A percentile compares a stretch with the other conserved stretches of the same genome.
Evolutionary conservation across 768 basidiomycete genomes (phyloP).

Genomic region (Lentinula sp.): DNA sequence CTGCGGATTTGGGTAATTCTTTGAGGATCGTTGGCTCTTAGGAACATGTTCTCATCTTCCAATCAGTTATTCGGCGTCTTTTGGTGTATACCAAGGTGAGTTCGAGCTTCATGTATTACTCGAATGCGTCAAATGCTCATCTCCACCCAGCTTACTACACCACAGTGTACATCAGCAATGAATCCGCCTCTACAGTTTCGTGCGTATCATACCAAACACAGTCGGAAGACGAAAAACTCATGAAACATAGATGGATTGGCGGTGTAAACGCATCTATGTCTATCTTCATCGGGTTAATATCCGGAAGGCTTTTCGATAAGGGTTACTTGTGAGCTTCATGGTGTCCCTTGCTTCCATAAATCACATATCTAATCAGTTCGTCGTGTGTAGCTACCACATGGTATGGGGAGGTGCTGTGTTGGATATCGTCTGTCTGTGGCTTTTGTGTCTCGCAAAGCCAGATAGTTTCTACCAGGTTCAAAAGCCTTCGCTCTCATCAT

Average conservation of each 20-base stretch:
- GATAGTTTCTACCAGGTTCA: conserved; percentile 38
- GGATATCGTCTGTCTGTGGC: conserved; percentile 28
- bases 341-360: neutral
- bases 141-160: conserved; percentile 31
- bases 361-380: neutral
- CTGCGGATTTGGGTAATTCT: conserved; percentile 26
- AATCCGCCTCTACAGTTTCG: conserved; percentile 33
- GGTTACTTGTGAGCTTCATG: conserved; percentile 37
- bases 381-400: neutral
- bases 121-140: neutral
- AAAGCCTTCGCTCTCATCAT: neutral
- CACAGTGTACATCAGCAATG: conserved; percentile 26
- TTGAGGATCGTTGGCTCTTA: neutral
- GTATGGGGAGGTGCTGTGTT: conserved; percentile 2
- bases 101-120: neutral
- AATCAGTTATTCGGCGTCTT: conserved; percentile 28
- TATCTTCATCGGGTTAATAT: conserved; percentile 31
- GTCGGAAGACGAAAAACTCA: neutral
- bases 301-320: conserved; percentile 38
- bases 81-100: conserved; percentile 38
- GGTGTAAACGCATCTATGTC: conserved; percentile 38
- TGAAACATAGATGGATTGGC: conserved; percentile 13
- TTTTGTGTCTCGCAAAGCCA: conserved; percentile 42
- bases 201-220: conserved; percentile 13
- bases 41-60: neutral